phyloP scores from a whole-genome alignment of 2,329 filamentous ascomycete species.

The Paraphaeosphaeria sporulosa region DNA sequence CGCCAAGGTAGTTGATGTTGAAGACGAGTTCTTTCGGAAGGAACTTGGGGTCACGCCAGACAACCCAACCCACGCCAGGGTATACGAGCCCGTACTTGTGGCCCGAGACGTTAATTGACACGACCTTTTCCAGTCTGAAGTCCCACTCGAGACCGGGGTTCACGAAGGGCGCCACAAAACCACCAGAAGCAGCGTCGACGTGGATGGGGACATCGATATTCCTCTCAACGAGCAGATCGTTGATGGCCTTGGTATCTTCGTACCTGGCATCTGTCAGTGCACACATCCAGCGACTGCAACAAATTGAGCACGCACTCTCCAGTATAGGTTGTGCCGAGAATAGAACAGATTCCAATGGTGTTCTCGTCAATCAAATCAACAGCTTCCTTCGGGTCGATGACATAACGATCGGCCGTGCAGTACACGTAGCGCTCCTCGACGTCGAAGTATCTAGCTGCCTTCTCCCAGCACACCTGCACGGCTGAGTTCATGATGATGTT shows the following conservation, averaged over 20 bases:
- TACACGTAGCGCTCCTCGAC: slow-evolving; percentile 85
- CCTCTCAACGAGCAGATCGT: slow-evolving; percentile 80
- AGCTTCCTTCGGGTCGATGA: slow-evolving; percentile 69
- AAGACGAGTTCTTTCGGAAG: slow-evolving; percentile 88
- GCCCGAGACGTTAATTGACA: slow-evolving; percentile 92
- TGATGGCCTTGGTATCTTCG: slow-evolving; percentile 91
- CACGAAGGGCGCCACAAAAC: slow-evolving; percentile 92
- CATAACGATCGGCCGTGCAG: slow-evolving; percentile 67
- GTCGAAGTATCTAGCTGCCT: slow-evolving; percentile 82
- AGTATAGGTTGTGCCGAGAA: slow-evolving; percentile 92
- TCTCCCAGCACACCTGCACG: slow-evolving; percentile 98
- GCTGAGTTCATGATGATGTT: slow-evolving; percentile 97
- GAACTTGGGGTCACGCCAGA: slow-evolving; percentile 79
- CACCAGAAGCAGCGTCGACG: slow-evolving; percentile 90
- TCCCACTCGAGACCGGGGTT: slow-evolving; percentile 87
- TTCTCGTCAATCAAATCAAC: slow-evolving; percentile 71
- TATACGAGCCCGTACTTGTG: slow-evolving; percentile 85
- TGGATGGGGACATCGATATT: slow-evolving; percentile 86
- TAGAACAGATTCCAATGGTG: slow-evolving; percentile 89
- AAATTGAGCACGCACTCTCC: slow-evolving; percentile 65
- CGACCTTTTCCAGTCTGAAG: slow-evolving; percentile 86
- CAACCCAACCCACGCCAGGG: slow-evolving; percentile 91
- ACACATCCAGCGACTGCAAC: background rate
- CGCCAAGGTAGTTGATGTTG: slow-evolving; percentile 98
- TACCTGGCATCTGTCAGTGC: slow-evolving; percentile 57